Evolutionary conservation across 352 stramenopile genomes (phyloP).

Genomic region (Globisporangium iwayamae): DNA sequence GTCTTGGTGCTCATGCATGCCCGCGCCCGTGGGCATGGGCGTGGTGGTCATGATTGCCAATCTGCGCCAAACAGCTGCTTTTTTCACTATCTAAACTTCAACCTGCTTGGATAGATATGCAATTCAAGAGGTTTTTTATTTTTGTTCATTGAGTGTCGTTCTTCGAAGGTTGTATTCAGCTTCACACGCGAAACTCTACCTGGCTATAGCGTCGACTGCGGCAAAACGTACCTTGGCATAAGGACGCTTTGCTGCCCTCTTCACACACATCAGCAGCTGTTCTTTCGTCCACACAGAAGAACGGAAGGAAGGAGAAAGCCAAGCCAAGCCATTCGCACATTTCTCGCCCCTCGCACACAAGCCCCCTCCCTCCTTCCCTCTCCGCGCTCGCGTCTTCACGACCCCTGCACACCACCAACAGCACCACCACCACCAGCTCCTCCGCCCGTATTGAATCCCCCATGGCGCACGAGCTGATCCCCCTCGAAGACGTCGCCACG

Average conservation of each 20-base stretch:
- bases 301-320: neutral
- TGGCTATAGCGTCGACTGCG: neutral
- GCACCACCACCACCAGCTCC: neutral
- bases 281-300: slow-evolving; percentile 14
- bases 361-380: neutral
- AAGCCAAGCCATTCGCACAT: slow-evolving; percentile 12
- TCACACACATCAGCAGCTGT: neutral
- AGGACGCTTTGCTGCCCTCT: neutral
- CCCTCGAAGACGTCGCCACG: slow-evolving; percentile 85
- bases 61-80: neutral
- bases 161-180: too few species aligned
- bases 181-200: neutral
- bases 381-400: too few species aligned
- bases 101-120: neutral
- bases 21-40: too few species aligned
- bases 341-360: slow-evolving; percentile 4
- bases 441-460: neutral
- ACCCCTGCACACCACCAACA: neutral
- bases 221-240: neutral
- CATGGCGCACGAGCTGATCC: slow-evolving; percentile 43
- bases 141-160: too few species aligned
- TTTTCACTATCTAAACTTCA: neutral
- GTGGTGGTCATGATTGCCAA: neutral
- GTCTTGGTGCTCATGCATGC: neutral
- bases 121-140: neutral